Percentiles rank a stretch among this genome's conserved stretches.
phyloP scores from a whole-genome alignment of 2,329 filamentous ascomycete genomes.

The Epichloe coenophiala region DNA sequence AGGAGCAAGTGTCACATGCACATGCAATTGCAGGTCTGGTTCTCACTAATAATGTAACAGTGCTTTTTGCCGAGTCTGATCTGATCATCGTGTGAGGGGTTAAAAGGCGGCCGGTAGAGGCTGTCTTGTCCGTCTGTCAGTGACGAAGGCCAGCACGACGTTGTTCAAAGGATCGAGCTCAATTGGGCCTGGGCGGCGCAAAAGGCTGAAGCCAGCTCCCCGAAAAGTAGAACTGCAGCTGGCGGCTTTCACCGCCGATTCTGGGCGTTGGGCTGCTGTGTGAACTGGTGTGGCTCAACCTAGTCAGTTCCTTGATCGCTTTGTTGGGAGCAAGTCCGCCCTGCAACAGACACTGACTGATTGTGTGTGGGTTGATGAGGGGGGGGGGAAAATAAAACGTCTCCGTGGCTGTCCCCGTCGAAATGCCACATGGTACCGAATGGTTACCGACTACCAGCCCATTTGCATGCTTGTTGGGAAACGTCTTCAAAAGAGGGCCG shows the following conservation, averaged over 20 bases:
- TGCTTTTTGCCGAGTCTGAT: background rate
- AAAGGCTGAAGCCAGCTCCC: background rate
- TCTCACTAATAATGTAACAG: background rate
- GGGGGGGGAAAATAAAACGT: too few relatives aligned
- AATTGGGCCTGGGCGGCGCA: background rate
- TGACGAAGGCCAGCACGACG: background rate
- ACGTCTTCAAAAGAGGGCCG: too few relatives aligned
- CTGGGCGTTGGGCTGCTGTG: background rate
- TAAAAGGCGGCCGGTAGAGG: too few relatives aligned
- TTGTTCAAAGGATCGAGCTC: background rate
- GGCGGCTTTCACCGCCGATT: slow-evolving; percentile 4
- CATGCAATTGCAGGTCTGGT: background rate
- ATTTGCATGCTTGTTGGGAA: too few relatives aligned
- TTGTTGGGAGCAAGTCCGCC: background rate
- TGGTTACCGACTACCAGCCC: too few relatives aligned
- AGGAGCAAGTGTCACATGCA: background rate
- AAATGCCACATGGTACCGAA: too few relatives aligned
- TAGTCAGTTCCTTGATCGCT: background rate
- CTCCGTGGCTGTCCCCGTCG: too few relatives aligned
- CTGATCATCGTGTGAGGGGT: background rate
- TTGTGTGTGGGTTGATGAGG: too few relatives aligned
- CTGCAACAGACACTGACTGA: background rate
- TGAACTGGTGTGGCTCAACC: background rate
- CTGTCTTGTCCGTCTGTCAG: background rate
- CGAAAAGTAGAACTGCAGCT: slow-evolving; percentile 2